These are phyloP conservation scores for Cydonia oblonga DNA, from an alignment of 331 rosid species.

Conservation along the genomic window DNA sequence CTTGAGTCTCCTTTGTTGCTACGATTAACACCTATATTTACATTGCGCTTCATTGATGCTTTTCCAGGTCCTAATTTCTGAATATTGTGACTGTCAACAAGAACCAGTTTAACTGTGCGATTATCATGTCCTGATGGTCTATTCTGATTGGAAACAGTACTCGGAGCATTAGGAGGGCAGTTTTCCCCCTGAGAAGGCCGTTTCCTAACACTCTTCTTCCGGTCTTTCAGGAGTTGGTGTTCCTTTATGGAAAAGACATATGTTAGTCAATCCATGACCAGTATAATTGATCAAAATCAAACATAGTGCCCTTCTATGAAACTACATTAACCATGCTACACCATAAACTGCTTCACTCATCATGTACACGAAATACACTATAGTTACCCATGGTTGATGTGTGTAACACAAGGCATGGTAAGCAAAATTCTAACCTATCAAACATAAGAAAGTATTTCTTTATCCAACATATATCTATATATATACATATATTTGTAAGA, in stretches of 20 bases:
- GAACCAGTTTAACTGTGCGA: slow-evolving; percentile 60
- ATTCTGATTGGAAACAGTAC: slow-evolving; percentile 47
- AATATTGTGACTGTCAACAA: slow-evolving; percentile 80
- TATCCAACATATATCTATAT: background rate
- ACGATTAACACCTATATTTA: slow-evolving; percentile 57
- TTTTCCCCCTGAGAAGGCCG: slow-evolving; percentile 62
- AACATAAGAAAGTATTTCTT: background rate
- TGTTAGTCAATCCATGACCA: slow-evolving; percentile 31
- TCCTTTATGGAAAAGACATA: slow-evolving; percentile 52
- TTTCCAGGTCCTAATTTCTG: slow-evolving; percentile 77
- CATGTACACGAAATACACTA: background rate
- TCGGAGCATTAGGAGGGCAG: slow-evolving; percentile 40
- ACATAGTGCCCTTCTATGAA: background rate
- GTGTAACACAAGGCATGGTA: background rate
- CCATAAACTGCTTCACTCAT: background rate
- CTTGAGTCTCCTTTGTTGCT: slow-evolving; percentile 69
- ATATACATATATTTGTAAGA: background rate
- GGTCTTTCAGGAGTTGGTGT: slow-evolving; percentile 92
- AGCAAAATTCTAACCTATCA: background rate
- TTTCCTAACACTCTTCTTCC: slow-evolving; percentile 76
- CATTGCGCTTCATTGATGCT: slow-evolving; percentile 58
- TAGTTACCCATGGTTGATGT: background rate
- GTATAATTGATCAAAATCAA: slow-evolving; percentile 12
- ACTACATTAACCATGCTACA: background rate
- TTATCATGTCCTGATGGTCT: slow-evolving; percentile 60